A percentile compares a stretch with the other conserved stretches of the same genome.
Evolutionary conservation across 1,139 yeast species (phyloP).

Genomic region (Hemisphaericaspora xylofermentans): DNA sequence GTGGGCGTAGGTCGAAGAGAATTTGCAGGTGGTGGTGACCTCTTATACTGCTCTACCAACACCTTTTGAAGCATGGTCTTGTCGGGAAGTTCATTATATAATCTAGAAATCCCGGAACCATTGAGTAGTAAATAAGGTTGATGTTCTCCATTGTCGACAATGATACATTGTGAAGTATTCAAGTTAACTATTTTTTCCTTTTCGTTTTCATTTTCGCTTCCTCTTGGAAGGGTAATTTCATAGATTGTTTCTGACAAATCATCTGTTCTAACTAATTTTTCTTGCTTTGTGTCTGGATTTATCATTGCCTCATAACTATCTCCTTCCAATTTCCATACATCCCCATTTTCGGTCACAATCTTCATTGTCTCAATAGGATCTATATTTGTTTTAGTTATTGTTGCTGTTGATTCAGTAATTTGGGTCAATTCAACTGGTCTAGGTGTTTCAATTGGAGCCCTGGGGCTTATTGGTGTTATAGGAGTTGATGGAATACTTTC

Average conservation of each 20-base stretch:
- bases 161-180: conserved; percentile 43
- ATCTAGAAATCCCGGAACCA: conserved; percentile 33
- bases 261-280: conserved; percentile 23
- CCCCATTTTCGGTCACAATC: conserved; percentile 23
- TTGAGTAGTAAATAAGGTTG: conserved; percentile 43
- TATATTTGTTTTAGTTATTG: conserved; percentile 15
- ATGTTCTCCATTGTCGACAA: conserved; percentile 34
- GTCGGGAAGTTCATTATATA: conserved; percentile 18
- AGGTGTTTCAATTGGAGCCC: not conserved
- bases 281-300: conserved; percentile 7
- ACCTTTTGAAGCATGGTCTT: not conserved
- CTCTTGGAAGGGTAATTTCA: conserved; percentile 20
- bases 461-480: not conserved
- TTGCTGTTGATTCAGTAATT: not conserved
- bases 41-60: not conserved
- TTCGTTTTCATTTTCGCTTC: no score
- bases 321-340: conserved; percentile 28
- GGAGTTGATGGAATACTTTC: not conserved
- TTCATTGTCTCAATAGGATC: conserved; percentile 22
- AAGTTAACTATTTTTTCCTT: conserved; percentile 21
- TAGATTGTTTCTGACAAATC: conserved; percentile 23
- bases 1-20: not conserved
- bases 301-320: conserved; percentile 26
- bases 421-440: not conserved
- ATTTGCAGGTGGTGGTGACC: no score